Base-by-base conservation (phyloP, 352 stramenopile genomes). In the Lagenidium giganteum region DNA sequence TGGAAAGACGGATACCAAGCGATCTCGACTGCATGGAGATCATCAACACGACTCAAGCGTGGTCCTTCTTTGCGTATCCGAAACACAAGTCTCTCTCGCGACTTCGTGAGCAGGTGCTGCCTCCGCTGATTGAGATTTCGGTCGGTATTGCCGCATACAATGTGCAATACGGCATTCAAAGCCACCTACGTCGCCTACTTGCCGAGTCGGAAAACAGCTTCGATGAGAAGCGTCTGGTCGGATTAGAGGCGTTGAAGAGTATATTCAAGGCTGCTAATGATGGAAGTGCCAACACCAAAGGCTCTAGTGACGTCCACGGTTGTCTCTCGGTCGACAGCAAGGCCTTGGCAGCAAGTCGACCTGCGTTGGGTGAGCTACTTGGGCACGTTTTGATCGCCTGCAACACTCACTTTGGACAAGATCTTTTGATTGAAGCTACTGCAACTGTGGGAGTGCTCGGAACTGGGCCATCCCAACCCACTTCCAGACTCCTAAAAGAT, bases 41-140 rank as follows among this genome's bases (percentile, higher is more conserved):
- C 43, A 78, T 92, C 61, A 92, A 92, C 58, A 83, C 70, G 4
- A 79, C 66, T 3, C 80, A 92, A 32, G 75, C 77, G 21, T 92
- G 72, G 80, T 82, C 51, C 8, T 92, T 87, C 47, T 89, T 89
- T 41, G 75, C 75, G 3, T 59, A 72, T 6, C 30, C 62, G 23
- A 62, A 72, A 58, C 48, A 68, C 20, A 59, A 64, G 40, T 70
- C 57, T 47, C 61, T 58, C 25, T 36, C 51, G 36, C 55, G 47
- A 30, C 61, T 85, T 16, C 45, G 51, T 20, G 47, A 42, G 7
- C 61, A 52, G 0, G 57, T 78, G 0, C n/a, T 89, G 0, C 65
- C 70, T 5, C 47, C 61, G 17, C 47, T 89, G 6, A 54, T 86
- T 4, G 42, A 68, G 18, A 57, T 92, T 9, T 77, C 76, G 7